These are phyloP conservation scores for Trematosphaeria pertusa DNA, from an alignment of 2,329 filamentous ascomycete species.

Conservation along the genomic window DNA sequence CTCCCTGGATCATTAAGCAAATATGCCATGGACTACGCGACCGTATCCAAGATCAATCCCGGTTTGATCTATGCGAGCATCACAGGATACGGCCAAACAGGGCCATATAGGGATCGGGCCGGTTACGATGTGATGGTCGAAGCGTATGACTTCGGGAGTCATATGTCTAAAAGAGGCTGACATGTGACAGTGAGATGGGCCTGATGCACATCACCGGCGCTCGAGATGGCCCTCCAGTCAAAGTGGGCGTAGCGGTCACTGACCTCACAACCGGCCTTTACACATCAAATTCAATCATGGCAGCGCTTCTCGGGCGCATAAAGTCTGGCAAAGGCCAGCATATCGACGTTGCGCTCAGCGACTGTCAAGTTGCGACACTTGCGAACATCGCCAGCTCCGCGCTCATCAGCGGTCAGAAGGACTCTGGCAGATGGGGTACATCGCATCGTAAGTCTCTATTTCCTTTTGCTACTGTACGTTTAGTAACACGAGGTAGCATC, in stretches of 20 bases:
- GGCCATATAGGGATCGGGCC: constrained; percentile 83
- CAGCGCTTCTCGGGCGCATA: constrained; percentile 78
- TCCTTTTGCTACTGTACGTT: background rate
- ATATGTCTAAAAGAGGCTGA: constrained; percentile 17
- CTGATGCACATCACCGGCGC: constrained; percentile 97
- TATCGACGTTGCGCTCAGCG: constrained; percentile 88
- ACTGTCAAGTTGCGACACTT: constrained; percentile 92
- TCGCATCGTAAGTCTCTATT: constrained; percentile 75
- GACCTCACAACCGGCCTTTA: constrained; percentile 95
- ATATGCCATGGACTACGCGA: constrained; percentile 88
- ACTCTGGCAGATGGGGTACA: constrained; percentile 92
- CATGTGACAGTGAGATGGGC: constrained; percentile 73
- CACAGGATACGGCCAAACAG: constrained; percentile 95
- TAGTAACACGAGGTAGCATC: constrained; percentile 67
- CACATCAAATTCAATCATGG: constrained; percentile 94
- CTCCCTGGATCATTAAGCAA: constrained; percentile 88
- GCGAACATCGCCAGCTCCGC: constrained; percentile 96
- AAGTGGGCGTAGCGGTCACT: constrained; percentile 96
- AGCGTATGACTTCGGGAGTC: constrained; percentile 58
- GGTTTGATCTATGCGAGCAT: constrained; percentile 92
- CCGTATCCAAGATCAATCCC: constrained; percentile 81
- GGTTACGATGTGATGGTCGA: constrained; percentile 99
- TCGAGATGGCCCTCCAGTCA: constrained; percentile 88
- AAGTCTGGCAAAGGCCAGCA: constrained; percentile 85
- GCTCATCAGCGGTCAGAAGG: constrained; percentile 84